These are phyloP conservation scores for Phlebopus sp. DNA, from an alignment of 1,284 basidiomycete species.

Conservation along the genomic window DNA sequence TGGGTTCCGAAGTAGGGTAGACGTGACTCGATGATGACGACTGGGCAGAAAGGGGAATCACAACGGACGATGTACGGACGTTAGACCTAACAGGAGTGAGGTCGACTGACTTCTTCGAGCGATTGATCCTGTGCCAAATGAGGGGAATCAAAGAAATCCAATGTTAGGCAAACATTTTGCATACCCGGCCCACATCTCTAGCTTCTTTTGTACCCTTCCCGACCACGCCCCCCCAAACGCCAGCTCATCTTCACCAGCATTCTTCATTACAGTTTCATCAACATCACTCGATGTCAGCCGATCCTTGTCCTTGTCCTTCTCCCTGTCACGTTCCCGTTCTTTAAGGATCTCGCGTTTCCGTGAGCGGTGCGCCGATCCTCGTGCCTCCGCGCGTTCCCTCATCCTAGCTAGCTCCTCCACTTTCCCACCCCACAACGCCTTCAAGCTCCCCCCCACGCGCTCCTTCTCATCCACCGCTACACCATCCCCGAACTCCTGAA, in stretches of 20 bases:
- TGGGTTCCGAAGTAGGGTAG: slow-evolving; percentile 25
- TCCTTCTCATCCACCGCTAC: slow-evolving; percentile 28
- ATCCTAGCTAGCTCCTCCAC: slow-evolving; percentile 27
- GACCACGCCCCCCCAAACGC: slow-evolving; percentile 50
- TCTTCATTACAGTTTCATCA: slow-evolving; percentile 29
- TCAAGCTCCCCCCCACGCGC: slow-evolving; percentile 35
- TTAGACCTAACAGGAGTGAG: slow-evolving; percentile 21
- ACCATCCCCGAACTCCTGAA: slow-evolving; percentile 31
- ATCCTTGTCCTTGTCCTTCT: slow-evolving; percentile 21
- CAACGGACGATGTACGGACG: slow-evolving; percentile 24
- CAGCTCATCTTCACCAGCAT: slow-evolving; percentile 29
- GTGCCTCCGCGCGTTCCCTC: slow-evolving; percentile 31
- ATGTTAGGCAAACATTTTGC: slow-evolving; percentile 23
- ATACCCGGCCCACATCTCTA: slow-evolving; percentile 69
- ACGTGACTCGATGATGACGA: slow-evolving; percentile 34
- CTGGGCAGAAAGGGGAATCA: slow-evolving; percentile 34
- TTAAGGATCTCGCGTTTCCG: slow-evolving; percentile 7
- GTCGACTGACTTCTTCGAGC: slow-evolving; percentile 32
- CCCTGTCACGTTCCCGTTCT: slow-evolving; percentile 17
- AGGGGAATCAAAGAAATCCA: slow-evolving; percentile 8
- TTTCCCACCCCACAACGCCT: slow-evolving; percentile 34
- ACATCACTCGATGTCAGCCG: slow-evolving; percentile 31
- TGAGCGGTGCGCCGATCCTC: slow-evolving; percentile 5
- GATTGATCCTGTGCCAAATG: slow-evolving; percentile 26
- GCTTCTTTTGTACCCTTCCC: slow-evolving; percentile 61